Conservation (phyloP, 257 asterid species). For the Nicotiana obtusifolia region DNA sequence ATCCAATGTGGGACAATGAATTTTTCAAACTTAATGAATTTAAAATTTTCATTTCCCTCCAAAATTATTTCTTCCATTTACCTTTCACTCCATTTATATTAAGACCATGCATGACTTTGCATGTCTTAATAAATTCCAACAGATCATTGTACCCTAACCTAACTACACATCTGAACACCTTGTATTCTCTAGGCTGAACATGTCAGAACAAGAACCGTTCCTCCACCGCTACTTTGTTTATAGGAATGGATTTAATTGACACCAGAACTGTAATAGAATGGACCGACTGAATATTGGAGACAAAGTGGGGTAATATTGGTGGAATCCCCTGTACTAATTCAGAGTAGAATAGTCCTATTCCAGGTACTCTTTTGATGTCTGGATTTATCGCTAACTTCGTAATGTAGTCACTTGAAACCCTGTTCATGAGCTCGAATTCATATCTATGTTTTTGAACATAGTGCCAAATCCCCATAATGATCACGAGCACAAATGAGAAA, state of each 20-base stretch:
- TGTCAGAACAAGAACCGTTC: slow-evolving; percentile 58
- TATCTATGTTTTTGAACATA: slow-evolving; percentile 47
- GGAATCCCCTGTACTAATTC: slow-evolving; percentile 74
- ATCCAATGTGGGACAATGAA: too few species aligned
- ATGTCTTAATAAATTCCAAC: too few species aligned
- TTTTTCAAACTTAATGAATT: too few species aligned
- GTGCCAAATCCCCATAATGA: slow-evolving; percentile 61
- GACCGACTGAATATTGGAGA: slow-evolving; percentile 46
- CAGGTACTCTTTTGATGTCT: slow-evolving; percentile 37
- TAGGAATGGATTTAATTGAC: slow-evolving; percentile 26
- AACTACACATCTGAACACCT: slow-evolving; percentile 47
- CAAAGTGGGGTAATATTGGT: slow-evolving; percentile 61
- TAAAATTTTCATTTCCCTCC: too few species aligned
- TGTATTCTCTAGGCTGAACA: slow-evolving; percentile 37
- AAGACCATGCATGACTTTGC: too few species aligned
- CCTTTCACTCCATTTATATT: too few species aligned
- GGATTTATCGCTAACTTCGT: slow-evolving; percentile 29
- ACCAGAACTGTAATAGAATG: slow-evolving; percentile 58
- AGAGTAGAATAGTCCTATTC: slow-evolving; percentile 56
- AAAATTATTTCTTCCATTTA: too few species aligned
- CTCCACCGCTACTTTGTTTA: not conserved
- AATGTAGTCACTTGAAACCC: slow-evolving; percentile 41
- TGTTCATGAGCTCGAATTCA: slow-evolving; percentile 49
- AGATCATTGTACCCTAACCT: slow-evolving; percentile 69
- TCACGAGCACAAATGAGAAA: slow-evolving; percentile 39